These are phyloP conservation scores for Arthromyces matolae DNA, from an alignment of 768 basidiomycete genomes.

Conservation along the genomic window DNA sequence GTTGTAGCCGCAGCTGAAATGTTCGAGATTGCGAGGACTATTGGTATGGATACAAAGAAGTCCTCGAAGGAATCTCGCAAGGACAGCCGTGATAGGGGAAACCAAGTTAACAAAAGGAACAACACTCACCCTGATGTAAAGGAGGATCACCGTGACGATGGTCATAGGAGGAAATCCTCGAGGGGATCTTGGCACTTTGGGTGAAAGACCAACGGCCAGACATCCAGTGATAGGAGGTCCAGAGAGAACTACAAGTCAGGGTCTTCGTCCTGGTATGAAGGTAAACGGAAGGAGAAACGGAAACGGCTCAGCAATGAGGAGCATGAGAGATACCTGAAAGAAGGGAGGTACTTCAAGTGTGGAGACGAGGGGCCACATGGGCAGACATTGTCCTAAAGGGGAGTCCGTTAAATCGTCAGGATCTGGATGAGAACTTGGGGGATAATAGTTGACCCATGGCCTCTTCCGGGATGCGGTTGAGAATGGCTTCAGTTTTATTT, in stretches of 20 bases:
- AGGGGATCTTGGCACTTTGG: too few relatives aligned
- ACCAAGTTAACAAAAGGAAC: not conserved
- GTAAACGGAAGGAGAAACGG: not conserved
- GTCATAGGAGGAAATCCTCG: too few relatives aligned
- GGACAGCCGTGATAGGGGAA: not conserved
- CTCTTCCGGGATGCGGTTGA: too few relatives aligned
- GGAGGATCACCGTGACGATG: not conserved
- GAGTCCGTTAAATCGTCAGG: not conserved
- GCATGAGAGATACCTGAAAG: not conserved
- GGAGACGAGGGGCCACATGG: not conserved
- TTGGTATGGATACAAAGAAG: not conserved
- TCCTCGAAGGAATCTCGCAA: not conserved
- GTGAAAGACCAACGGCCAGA: too few relatives aligned
- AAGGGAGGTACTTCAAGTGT: not conserved
- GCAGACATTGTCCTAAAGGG: not conserved
- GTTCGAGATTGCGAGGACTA: not conserved
- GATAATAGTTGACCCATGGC: too few relatives aligned
- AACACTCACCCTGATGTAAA: not conserved
- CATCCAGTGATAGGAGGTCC: too few relatives aligned
- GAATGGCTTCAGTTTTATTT: too few relatives aligned
- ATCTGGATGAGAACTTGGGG: too few relatives aligned
- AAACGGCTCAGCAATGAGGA: not conserved
- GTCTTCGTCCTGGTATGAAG: too few relatives aligned
- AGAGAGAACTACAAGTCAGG: too few relatives aligned
- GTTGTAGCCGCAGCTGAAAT: too few relatives aligned